phyloP scores from a whole-genome alignment of 108 stramenopile genomes.

The Pseudonitzschia pungens region DNA sequence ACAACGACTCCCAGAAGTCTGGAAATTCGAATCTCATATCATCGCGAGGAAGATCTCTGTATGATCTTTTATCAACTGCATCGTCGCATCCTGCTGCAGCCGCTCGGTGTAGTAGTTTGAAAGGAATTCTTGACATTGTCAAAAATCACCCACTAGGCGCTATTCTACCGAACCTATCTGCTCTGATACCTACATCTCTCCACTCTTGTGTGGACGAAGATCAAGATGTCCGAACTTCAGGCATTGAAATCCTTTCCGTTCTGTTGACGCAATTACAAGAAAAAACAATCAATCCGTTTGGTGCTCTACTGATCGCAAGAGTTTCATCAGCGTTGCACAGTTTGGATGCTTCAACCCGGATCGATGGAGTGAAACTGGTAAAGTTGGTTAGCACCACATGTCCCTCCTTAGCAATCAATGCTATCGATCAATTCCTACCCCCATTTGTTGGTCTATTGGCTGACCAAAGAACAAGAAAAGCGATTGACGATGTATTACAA shows the following conservation, averaged over 20 bases:
- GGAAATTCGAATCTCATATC: slow-evolving; percentile 49
- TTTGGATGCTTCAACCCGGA: slow-evolving; percentile 59
- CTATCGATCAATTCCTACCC: slow-evolving; percentile 17
- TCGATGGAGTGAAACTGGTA: slow-evolving; percentile 56
- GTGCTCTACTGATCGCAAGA: slow-evolving; percentile 61
- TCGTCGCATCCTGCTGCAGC: slow-evolving; percentile 67
- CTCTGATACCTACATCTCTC: slow-evolving; percentile 41
- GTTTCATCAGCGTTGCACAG: slow-evolving; percentile 76
- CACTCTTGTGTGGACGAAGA: slow-evolving; percentile 72
- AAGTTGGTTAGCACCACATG: slow-evolving; percentile 45
- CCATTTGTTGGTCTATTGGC: slow-evolving; percentile 27
- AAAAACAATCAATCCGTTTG: slow-evolving; percentile 53
- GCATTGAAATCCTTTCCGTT: slow-evolving; percentile 48
- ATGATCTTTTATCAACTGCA: slow-evolving; percentile 44
- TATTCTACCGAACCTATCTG: slow-evolving; percentile 51
- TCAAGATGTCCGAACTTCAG: slow-evolving; percentile 54
- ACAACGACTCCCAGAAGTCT: slow-evolving; percentile 25
- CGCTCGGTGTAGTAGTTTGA: slow-evolving; percentile 61
- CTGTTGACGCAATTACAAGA: slow-evolving; percentile 34
- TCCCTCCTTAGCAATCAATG: slow-evolving; percentile 16
- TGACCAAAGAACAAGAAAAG: slow-evolving; percentile 18
- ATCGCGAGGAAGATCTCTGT: slow-evolving; percentile 60
- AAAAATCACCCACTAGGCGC: slow-evolving; percentile 34
- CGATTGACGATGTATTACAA: slow-evolving; percentile 13
- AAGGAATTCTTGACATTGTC: slow-evolving; percentile 66